Evolutionary conservation across 768 basidiomycete species (phyloP).

Genomic region (Mycena leptocephala): DNA sequence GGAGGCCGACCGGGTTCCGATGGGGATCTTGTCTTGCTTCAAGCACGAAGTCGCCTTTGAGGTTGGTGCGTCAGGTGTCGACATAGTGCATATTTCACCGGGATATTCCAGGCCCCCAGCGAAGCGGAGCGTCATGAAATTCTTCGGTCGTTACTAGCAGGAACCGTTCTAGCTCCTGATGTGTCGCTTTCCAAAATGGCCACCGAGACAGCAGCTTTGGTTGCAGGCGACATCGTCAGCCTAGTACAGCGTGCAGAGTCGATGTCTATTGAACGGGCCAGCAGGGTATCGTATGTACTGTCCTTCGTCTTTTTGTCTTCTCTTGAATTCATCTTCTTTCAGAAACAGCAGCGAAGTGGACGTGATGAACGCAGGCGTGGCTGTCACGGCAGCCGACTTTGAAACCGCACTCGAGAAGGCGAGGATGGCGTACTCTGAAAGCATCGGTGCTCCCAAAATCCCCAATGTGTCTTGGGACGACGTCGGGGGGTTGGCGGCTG

Average conservation of each 20-base stretch:
- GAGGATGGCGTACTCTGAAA: constrained; percentile 87
- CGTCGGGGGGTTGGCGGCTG: constrained; percentile 90
- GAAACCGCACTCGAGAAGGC: constrained; percentile 80
- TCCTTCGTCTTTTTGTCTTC: constrained; percentile 2
- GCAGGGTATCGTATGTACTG: constrained; percentile 48
- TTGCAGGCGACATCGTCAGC: constrained; percentile 85
- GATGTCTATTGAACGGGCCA: constrained; percentile 68
- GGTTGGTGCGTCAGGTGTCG: constrained; percentile 56
- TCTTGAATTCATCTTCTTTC: constrained; percentile 7
- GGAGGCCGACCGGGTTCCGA: constrained; percentile 76
- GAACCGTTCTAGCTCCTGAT: constrained; percentile 75
- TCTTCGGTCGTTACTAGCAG: constrained; percentile 62
- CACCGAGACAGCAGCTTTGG: constrained; percentile 91
- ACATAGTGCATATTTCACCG: not conserved
- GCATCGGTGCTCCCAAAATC: constrained; percentile 97
- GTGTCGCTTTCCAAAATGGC: constrained; percentile 83
- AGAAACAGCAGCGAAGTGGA: constrained; percentile 44
- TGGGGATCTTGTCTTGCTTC: constrained; percentile 78
- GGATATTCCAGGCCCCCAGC: constrained; percentile 75
- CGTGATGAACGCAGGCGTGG: constrained; percentile 56
- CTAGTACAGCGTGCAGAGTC: constrained; percentile 75
- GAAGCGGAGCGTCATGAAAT: constrained; percentile 83
- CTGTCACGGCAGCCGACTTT: constrained; percentile 77
- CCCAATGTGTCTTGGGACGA: constrained; percentile 98
- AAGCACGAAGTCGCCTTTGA: constrained; percentile 89